These are phyloP conservation scores for Sclerotinia borealis DNA, from an alignment of 2,329 filamentous ascomycete species.

Conservation along the genomic window DNA sequence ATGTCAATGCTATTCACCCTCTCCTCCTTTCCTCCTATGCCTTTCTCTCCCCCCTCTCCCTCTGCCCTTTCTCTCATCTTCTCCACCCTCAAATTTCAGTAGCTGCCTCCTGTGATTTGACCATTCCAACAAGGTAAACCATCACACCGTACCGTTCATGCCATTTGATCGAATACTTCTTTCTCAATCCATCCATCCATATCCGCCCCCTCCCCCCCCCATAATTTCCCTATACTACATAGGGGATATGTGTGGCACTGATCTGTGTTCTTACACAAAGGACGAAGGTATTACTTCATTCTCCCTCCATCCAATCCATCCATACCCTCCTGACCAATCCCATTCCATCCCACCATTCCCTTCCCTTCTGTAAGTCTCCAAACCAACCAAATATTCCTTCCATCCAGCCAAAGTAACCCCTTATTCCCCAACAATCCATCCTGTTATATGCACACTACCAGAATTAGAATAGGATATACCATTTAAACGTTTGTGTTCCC, in stretches of 20 bases:
- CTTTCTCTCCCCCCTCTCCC: background rate
- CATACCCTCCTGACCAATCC: no score
- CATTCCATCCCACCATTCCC: background rate
- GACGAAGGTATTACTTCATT: background rate
- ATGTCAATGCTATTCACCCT: background rate
- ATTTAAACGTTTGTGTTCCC: background rate
- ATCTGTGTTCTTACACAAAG: background rate
- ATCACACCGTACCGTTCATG: background rate
- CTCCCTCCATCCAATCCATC: background rate
- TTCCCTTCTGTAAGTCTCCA: background rate
- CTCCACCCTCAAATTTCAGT: background rate
- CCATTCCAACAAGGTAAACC: background rate
- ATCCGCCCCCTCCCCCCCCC: background rate
- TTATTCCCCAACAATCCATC: background rate
- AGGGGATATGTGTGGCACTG: background rate
- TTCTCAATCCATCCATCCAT: background rate
- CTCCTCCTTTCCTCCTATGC: background rate
- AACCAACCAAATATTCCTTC: background rate
- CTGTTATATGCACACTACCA: background rate
- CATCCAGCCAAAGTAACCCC: background rate
- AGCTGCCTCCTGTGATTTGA: background rate
- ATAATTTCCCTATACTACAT: background rate
- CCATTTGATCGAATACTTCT: background rate
- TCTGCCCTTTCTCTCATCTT: background rate
- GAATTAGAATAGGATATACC: slow-evolving; percentile 5